Percentiles rank a stretch among this genome's conserved stretches.
Conservation (phyloP, 1,139 yeast species). For the Debaryomyces fabryi region DNA sequence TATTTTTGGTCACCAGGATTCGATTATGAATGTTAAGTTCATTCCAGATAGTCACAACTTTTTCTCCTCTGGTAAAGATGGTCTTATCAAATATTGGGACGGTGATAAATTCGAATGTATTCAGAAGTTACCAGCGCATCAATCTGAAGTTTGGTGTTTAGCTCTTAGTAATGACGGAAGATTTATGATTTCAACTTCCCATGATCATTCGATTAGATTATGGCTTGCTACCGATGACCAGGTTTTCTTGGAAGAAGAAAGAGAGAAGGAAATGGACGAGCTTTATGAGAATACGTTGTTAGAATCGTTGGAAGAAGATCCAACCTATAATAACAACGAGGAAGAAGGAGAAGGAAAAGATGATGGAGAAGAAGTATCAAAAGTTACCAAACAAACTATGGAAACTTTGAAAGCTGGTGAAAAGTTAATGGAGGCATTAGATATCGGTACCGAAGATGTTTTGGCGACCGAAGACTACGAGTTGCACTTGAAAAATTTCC, state of each 20-base stretch:
- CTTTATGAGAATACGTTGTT: constrained; percentile 77
- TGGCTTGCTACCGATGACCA: constrained; percentile 95
- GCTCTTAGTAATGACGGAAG: constrained; percentile 74
- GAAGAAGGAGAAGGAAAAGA: constrained; percentile 47
- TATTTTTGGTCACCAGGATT: constrained; percentile 94
- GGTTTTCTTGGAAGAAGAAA: constrained; percentile 92
- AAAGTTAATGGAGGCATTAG: constrained; percentile 88
- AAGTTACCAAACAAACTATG: constrained; percentile 80
- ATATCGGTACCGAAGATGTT: constrained; percentile 74
- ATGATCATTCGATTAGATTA: constrained; percentile 87
- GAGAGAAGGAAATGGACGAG: constrained; percentile 94
- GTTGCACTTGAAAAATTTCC: constrained; percentile 34
- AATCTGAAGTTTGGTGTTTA: constrained; percentile 90
- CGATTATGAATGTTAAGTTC: constrained; percentile 85
- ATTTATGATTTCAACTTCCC: constrained; percentile 83
- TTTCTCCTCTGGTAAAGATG: constrained; percentile 90
- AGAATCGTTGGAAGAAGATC: constrained; percentile 66
- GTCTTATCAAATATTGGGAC: constrained; percentile 92
- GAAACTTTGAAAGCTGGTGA: constrained; percentile 97
- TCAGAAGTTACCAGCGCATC: constrained; percentile 86
- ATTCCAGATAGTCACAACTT: constrained; percentile 85
- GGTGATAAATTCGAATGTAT: constrained; percentile 95
- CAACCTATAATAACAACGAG: constrained; percentile 22
- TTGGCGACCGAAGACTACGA: constrained; percentile 56
- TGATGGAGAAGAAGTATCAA: constrained; percentile 58